Base-by-base conservation (phyloP, 2,329 filamentous ascomycete genomes). In the Keithomyces neogunnii region DNA sequence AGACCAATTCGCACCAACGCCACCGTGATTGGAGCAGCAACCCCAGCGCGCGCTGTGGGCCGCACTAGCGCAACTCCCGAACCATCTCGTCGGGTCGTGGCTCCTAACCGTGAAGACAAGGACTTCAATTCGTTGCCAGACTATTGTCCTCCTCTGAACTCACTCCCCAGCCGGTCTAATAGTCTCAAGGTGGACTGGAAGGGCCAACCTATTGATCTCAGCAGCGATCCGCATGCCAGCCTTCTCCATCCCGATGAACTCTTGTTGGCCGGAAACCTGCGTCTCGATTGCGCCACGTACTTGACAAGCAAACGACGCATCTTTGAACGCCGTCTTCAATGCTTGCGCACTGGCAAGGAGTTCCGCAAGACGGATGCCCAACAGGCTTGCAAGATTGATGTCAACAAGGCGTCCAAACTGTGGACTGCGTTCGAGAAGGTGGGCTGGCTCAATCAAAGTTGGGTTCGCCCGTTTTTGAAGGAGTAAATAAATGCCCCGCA, bases 311-410 rank as follows among this genome's bases (percentile, higher is more conserved):
- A 96, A 77, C 85, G 92, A 53, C 85, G 90, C 54, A 92, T 97
- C 63, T 97, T 97, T 66, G 75, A 85, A 50, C 82, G 83, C 47
- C 82, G 88, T 40, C 78, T 92, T 35, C 80, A 86, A 48, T 81
- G 79, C 53, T 80, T 84, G 2, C 71, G 73, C 51, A 82, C 81
- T 36, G 79, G 80, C 64, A 93, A 95, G 69, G 87, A 91, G 62
- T 96, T 96, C 67, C 85, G 89, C 66, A 96, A 96, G 78, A 97
- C 92, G 1, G 89, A 96, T 65, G 89, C 90, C 4, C 92, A 97
- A 68, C 88, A 95, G 66, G 89, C 89, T n/a, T 95, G 89, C 78
- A 95, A 95, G 74, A 96, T 96, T 57, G 92, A 97, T 62, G 92
- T 97, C 66, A 96, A 96, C 75, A 97, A 96, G 74, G 89, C 91